phyloP scores from a whole-genome alignment of 768 basidiomycete species.

The Floccularia luteovirens region DNA sequence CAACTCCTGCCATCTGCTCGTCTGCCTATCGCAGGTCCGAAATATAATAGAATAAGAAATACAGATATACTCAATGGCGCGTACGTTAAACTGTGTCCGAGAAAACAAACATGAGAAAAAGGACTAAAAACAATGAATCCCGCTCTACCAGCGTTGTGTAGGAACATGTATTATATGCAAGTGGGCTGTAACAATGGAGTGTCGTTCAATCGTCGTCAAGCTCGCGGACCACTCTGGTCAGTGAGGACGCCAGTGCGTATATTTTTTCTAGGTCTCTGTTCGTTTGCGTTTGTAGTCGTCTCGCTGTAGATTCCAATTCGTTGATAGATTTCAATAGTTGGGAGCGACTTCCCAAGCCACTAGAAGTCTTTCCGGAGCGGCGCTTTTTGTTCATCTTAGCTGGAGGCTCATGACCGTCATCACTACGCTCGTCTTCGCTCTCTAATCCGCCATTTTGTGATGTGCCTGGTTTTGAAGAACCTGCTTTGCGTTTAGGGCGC shows the following conservation, averaged over 20 bases:
- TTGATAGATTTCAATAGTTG: conserved; percentile 23
- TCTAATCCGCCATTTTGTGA: conserved; percentile 16
- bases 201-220: conserved; percentile 20
- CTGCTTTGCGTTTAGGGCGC: conserved; percentile 19
- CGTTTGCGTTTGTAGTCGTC: conserved; percentile 23
- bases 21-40: not conserved
- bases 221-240: conserved; percentile 23
- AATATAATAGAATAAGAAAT: not conserved
- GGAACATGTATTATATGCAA: too few relatives aligned
- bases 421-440: conserved; percentile 22
- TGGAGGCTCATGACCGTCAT: conserved; percentile 21
- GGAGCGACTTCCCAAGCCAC: conserved; percentile 16
- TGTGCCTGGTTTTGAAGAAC: conserved; percentile 9
- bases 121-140: too few relatives aligned
- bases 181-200: too few relatives aligned
- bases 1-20: not conserved
- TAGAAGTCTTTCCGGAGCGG: conserved; percentile 20
- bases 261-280: conserved; percentile 27
- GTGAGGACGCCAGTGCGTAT: conserved; percentile 18
- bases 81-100: too few relatives aligned
- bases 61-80: conserved; percentile 1
- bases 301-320: conserved; percentile 26
- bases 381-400: conserved; percentile 23
- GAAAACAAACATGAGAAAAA: too few relatives aligned
- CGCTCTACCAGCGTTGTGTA: too few relatives aligned